Conservation (phyloP, 768 basidiomycete genomes). For the Rhodotorula sphaerocarpa region DNA sequence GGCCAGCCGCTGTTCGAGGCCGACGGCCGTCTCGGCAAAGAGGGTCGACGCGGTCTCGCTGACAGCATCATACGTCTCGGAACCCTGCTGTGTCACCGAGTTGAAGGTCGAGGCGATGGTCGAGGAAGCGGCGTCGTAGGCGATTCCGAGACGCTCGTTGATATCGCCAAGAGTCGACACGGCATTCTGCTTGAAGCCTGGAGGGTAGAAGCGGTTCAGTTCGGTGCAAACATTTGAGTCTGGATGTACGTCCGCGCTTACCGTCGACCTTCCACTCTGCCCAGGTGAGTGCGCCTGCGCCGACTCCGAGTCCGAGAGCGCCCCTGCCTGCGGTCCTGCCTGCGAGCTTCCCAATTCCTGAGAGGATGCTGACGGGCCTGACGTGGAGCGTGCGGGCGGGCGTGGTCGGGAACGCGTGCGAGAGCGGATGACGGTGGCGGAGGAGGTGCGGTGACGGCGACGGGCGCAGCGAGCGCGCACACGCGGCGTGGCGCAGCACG, state of each 20-base stretch:
- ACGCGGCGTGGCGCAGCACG: too few species aligned
- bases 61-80: constrained; percentile 40
- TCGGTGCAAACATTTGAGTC: too few species aligned
- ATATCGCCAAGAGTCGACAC: constrained; percentile 13
- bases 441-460: too few species aligned
- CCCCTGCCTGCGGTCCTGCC: constrained; percentile 30
- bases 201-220: not conserved
- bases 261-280: constrained; percentile 97
- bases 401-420: too few species aligned
- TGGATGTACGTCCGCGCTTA: constrained; percentile 42
- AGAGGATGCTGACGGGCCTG: constrained; percentile 27
- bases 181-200: constrained; percentile 30
- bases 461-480: too few species aligned
- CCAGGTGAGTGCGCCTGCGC: constrained; percentile 83
- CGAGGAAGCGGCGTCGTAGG: constrained; percentile 13
- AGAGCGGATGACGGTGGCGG: too few species aligned
- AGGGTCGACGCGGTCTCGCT: constrained; percentile 36
- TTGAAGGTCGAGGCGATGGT: constrained; percentile 51
- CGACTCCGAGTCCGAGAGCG: constrained; percentile 47
- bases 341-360: constrained; percentile 24
- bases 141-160: constrained; percentile 22
- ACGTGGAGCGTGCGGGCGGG: constrained; percentile 22
- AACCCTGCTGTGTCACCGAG: constrained; percentile 55
- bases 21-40: constrained; percentile 9
- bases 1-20: constrained; percentile 2